These are phyloP conservation scores for Tolypocladium cylindrosporum DNA, from an alignment of 2,329 filamentous ascomycete genomes.

Conservation along the genomic window DNA sequence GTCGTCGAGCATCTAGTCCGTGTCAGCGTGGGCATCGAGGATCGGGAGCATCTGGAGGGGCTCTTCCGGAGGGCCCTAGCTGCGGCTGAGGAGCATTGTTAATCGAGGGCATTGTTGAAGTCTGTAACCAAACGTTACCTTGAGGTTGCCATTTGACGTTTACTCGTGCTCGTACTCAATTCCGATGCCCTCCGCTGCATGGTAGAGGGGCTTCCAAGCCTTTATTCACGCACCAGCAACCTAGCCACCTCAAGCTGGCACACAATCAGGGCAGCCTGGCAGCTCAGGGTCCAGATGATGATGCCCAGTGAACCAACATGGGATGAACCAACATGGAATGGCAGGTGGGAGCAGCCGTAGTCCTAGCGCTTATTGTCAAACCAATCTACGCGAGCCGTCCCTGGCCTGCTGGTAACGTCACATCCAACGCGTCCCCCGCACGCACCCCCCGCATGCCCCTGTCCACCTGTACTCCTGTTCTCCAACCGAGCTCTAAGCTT, in stretches of 20 bases:
- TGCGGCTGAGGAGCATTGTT: neutral
- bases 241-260: neutral
- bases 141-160: neutral
- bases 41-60: conserved; percentile 1
- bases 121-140: neutral
- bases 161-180: neutral
- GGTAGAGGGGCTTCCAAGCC: neutral
- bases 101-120: neutral
- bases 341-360: no score
- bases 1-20: conserved; percentile 29
- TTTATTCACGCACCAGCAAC: neutral
- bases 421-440: neutral
- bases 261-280: neutral
- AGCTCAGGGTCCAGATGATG: neutral
- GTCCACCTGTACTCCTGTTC: neutral
- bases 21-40: conserved; percentile 34
- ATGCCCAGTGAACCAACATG: neutral
- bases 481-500: neutral
- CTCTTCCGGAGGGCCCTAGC: neutral
- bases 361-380: neutral
- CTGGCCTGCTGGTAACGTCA: neutral
- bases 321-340: neutral
- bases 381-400: neutral
- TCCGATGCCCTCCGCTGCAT: neutral
- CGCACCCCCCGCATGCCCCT: neutral